phyloP scores from a whole-genome alignment of 1,139 yeast genomes.

The Hemisphaericaspora subhashii region DNA sequence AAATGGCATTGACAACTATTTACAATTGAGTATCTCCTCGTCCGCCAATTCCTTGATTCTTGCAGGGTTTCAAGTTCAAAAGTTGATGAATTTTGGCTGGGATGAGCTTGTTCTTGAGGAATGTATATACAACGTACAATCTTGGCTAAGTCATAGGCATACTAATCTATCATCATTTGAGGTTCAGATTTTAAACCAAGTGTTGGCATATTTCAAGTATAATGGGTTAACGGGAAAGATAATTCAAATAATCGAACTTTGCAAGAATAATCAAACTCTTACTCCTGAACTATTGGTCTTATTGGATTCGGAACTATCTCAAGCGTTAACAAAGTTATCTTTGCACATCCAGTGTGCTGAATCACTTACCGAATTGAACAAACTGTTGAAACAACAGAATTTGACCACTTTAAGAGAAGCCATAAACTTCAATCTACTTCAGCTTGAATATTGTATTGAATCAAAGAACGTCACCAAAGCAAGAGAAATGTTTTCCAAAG shows the following conservation, averaged over 20 bases:
- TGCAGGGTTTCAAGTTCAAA: constrained; percentile 23
- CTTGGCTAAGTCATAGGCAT: constrained; percentile 5
- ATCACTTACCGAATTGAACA: constrained; percentile 16
- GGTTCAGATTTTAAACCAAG: constrained; percentile 25
- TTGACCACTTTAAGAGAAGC: constrained; percentile 16
- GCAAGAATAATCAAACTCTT: constrained; percentile 11
- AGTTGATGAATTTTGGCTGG: constrained; percentile 23
- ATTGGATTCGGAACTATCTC: constrained; percentile 17
- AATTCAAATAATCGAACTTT: constrained; percentile 19
- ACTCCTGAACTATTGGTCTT: constrained; percentile 11
- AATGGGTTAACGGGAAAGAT: constrained; percentile 33
- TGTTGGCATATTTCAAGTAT: constrained; percentile 37
- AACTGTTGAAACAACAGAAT: constrained; percentile 16
- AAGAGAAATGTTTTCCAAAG: constrained; percentile 22
- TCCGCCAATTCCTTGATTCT: constrained; percentile 13
- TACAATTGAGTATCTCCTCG: constrained; percentile 11
- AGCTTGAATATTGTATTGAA: constrained; percentile 25
- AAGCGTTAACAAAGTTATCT: constrained; percentile 15
- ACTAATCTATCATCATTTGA: constrained; percentile 21
- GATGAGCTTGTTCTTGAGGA: constrained; percentile 15
- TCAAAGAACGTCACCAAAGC: constrained; percentile 19
- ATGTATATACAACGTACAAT: constrained; percentile 11
- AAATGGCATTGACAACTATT: constrained; percentile 19
- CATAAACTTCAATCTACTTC: constrained; percentile 31
- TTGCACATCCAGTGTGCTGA: constrained; percentile 16